Base-by-base conservation (phyloP, 2,329 filamentous ascomycete species). In the Colletotrichum sansevieriae region DNA sequence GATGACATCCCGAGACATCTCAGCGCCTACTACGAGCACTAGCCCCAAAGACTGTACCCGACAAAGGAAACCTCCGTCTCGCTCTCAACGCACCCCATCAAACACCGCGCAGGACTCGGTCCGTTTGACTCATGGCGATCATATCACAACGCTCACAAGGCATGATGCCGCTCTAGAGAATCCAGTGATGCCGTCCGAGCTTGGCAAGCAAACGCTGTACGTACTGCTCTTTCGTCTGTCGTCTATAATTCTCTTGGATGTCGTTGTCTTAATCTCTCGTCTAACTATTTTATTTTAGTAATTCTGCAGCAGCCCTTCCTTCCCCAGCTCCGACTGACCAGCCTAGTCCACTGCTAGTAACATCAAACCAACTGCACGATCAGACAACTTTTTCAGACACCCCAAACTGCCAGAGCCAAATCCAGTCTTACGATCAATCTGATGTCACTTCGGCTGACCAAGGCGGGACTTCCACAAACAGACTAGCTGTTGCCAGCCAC, bases 271-370 rank as follows among this genome's bases (percentile, higher is more conserved):
- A 20, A 4, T 5, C 18, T 25, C 5, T 15, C 37, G 11, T 61
- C 66, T 61, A 37, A 66, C 63, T 22, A 11, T 65, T 29, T 12
- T 25, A 18, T 44, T 20, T 12, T 22, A 69, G 66, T 66, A 62
- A 20, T 47, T 61, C 47, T 41, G 71, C 76, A 66, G 72, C 78
- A 39, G 80, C 86, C 20, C 82, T 91, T 57, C 87, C 88, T 7
- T 91, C 90, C 13, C 89, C 90, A 37, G 85, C 88, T 12, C 85
- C 87, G 11, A 91, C 88, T 75, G 87, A 91, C 71, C 88, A 90
- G 70, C 80, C 83, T 15, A 88, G 85, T 73, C 85, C 86, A 25
- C 76, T 76, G 70, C 68, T 78, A 65, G 74, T 78, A 68, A 77
- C 73, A 64, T 12, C 68, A 41, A 20, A 46, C 52, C 22, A 68